Percentiles rank a stretch among this genome's conserved stretches.
Evolutionary conservation across 371 early-diverging fungal species (phyloP).

Genomic region (Mucor indicus): DNA sequence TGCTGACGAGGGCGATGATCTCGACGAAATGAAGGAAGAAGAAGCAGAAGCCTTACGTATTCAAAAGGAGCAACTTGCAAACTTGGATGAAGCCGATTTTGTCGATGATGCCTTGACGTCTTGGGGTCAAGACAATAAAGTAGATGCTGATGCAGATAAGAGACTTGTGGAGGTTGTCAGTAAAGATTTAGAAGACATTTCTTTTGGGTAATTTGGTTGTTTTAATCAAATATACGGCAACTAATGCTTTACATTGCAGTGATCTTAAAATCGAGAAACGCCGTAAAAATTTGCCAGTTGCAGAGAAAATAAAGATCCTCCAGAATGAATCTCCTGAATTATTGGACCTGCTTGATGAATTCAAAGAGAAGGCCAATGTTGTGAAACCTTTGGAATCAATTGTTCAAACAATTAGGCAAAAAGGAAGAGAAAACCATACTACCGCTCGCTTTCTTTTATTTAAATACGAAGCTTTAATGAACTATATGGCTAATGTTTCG

Average conservation of each 20-base stretch:
- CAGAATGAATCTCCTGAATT: constrained; percentile 84
- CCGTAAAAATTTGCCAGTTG: constrained; percentile 55
- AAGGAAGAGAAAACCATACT: constrained; percentile 16
- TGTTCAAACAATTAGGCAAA: constrained; percentile 27
- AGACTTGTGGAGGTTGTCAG: constrained; percentile 51
- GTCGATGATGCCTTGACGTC: constrained; percentile 65
- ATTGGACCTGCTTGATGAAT: constrained; percentile 71
- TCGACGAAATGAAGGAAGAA: constrained; percentile 84
- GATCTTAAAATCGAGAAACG: constrained; percentile 35
- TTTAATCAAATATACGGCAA: not conserved
- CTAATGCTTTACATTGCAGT: constrained; percentile 6
- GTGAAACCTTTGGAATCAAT: constrained; percentile 33
- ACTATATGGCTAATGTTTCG: constrained; percentile 86
- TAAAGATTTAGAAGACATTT: constrained; percentile 57
- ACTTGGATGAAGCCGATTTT: constrained; percentile 89
- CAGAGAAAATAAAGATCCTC: constrained; percentile 70
- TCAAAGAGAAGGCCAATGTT: constrained; percentile 57
- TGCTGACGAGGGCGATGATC: constrained; percentile 71
- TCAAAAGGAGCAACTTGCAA: constrained; percentile 74
- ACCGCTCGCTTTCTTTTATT: constrained; percentile 40
- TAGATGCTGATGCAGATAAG: constrained; percentile 33
- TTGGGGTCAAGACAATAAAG: constrained; percentile 30
- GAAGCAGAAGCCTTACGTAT: constrained; percentile 89
- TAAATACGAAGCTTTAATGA: constrained; percentile 56
- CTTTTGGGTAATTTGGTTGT: constrained; percentile 36